Conservation (phyloP, 495 filamentous ascomycete species). For the Tuber microsphaerosporum region DNA sequence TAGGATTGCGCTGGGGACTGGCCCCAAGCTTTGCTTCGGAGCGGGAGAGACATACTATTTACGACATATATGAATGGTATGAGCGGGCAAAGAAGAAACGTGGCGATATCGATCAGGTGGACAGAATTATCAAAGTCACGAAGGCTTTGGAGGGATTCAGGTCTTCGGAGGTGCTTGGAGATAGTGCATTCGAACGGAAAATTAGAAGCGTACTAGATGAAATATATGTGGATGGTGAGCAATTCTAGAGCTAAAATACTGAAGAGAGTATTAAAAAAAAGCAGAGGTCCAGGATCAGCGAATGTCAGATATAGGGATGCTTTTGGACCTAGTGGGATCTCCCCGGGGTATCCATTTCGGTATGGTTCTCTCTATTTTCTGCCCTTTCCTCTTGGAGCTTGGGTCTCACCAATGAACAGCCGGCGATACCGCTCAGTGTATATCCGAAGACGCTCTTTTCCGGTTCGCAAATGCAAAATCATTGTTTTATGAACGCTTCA, state of each 20-base stretch:
- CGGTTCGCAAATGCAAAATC: too few species aligned
- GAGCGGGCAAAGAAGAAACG: too few species aligned
- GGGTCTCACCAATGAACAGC: slow-evolving; percentile 27
- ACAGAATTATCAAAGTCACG: too few species aligned
- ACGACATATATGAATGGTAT: too few species aligned
- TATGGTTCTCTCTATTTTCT: slow-evolving; percentile 4
- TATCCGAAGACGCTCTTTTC: slow-evolving; percentile 44
- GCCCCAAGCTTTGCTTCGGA: too few species aligned
- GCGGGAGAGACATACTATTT: too few species aligned
- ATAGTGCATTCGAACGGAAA: slow-evolving; percentile 40
- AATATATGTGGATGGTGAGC: slow-evolving; percentile 46
- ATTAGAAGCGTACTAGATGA: slow-evolving; percentile 45
- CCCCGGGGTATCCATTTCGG: slow-evolving; percentile 46
- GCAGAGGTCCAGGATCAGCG: slow-evolving; percentile 48
- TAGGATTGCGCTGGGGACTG: too few species aligned
- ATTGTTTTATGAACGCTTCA: slow-evolving; percentile 39
- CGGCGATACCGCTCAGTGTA: slow-evolving; percentile 48
- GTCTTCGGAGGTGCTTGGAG: slow-evolving; percentile 10
- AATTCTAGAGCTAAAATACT: not conserved
- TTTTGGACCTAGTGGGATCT: slow-evolving; percentile 42
- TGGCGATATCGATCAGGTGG: too few species aligned
- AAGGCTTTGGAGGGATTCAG: too few species aligned
- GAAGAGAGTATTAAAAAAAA: not conserved
- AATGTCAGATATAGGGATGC: slow-evolving; percentile 43
- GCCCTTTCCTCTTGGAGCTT: not conserved